phyloP scores from a whole-genome alignment of 2,329 filamentous ascomycete species.

The Rhexocercosporidium sp. region DNA sequence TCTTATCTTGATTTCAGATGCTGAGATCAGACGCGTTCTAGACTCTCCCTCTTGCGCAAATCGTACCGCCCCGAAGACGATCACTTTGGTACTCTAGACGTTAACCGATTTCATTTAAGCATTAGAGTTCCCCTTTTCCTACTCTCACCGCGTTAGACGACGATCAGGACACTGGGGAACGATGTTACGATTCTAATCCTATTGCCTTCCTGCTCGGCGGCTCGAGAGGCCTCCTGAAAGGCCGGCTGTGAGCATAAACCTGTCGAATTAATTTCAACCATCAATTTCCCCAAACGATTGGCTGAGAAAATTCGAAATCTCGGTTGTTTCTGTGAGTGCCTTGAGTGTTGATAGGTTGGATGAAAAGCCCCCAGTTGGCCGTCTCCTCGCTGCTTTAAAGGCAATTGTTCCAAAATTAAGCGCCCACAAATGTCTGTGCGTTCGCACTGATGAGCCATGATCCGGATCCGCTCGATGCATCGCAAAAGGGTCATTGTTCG shows the following conservation, averaged over 20 bases:
- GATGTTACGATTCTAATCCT: not conserved
- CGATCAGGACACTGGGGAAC: not conserved
- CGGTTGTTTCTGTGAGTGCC: constrained; percentile 20
- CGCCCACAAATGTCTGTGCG: constrained; percentile 35
- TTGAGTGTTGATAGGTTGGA: constrained; percentile 29
- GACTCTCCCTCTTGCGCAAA: constrained; percentile 6
- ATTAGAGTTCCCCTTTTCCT: not conserved
- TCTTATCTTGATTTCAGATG: constrained; percentile 15
- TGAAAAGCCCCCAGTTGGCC: constrained; percentile 16
- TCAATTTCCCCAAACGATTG: constrained; percentile 39
- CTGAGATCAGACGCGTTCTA: constrained; percentile 15
- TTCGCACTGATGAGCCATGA: constrained; percentile 11
- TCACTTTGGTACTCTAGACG: constrained; percentile 15
- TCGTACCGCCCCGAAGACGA: constrained; percentile 12
- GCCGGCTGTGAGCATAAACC: constrained; percentile 40
- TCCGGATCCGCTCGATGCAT: constrained; percentile 17
- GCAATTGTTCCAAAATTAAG: constrained; percentile 22
- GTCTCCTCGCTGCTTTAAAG: constrained; percentile 27
- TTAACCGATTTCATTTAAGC: not conserved
- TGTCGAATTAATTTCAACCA: constrained; percentile 31
- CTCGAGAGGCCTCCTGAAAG: constrained; percentile 51
- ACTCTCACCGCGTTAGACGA: constrained; percentile 9
- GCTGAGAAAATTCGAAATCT: constrained; percentile 32
- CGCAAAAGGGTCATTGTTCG: constrained; percentile 18
- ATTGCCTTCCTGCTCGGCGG: constrained; percentile 43